Conservation (phyloP, 2,329 filamentous ascomycete genomes). For the Scleromitrula shiraiana region DNA sequence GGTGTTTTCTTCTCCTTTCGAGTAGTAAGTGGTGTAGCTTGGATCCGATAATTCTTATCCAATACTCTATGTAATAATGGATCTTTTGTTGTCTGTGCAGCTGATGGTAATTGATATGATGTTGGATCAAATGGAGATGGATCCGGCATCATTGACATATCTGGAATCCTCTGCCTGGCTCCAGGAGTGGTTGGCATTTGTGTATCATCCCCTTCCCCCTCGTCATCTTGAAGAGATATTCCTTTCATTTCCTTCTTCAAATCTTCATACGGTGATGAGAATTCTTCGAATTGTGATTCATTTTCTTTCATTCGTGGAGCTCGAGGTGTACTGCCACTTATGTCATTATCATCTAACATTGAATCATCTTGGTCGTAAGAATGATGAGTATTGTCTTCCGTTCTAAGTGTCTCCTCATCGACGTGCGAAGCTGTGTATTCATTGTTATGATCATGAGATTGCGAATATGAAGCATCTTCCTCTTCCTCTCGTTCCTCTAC, state of each 20-base stretch:
- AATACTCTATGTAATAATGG: constrained; percentile 84
- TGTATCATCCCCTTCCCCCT: constrained; percentile 36
- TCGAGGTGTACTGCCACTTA: constrained; percentile 62
- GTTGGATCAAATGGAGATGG: constrained; percentile 48
- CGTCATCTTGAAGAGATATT: constrained; percentile 31
- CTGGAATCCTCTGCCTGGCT: constrained; percentile 42
- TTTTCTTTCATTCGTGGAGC: constrained; percentile 37
- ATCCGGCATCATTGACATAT: constrained; percentile 56
- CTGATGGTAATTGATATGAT: constrained; percentile 29
- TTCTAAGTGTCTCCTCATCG: constrained; percentile 24
- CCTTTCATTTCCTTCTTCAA: constrained; percentile 58
- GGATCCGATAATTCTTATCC: constrained; percentile 90
- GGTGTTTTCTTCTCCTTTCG: constrained; percentile 16
- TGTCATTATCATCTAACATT: constrained; percentile 54
- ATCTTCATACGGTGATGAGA: constrained; percentile 69
- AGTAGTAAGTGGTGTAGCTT: constrained; percentile 72
- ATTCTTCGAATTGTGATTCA: constrained; percentile 50
- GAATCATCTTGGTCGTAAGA: constrained; percentile 48
- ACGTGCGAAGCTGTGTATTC: constrained; percentile 30
- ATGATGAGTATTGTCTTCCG: constrained; percentile 24
- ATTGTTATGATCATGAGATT: constrained; percentile 27
- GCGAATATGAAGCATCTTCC: constrained; percentile 37
- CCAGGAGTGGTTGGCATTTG: constrained; percentile 29
- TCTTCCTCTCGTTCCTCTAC: constrained; percentile 73
- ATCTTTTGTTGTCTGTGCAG: constrained; percentile 44